These are phyloP conservation scores for Ophiostoma angusticollis DNA, from an alignment of 2,329 filamentous ascomycete genomes.

Conservation along the genomic window DNA sequence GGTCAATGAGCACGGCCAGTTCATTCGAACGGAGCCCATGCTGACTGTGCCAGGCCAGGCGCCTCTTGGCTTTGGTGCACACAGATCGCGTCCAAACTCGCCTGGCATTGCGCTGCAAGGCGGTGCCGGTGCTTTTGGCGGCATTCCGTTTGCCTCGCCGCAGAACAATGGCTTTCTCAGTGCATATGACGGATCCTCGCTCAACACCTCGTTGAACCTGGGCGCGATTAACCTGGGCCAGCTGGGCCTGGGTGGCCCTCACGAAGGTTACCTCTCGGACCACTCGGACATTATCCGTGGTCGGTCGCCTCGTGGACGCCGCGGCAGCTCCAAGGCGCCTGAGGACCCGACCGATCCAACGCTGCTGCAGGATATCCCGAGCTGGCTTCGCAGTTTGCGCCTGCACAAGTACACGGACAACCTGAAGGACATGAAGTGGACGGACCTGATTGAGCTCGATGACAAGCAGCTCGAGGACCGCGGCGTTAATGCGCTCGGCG, in stretches of 20 bases:
- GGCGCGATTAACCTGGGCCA: slow-evolving; percentile 53
- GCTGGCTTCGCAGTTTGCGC: slow-evolving; percentile 86
- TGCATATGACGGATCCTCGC: slow-evolving; percentile 66
- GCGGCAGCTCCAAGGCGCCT: slow-evolving; percentile 92
- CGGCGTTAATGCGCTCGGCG: slow-evolving; percentile 89
- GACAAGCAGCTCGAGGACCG: slow-evolving; percentile 86
- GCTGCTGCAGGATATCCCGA: slow-evolving; percentile 86
- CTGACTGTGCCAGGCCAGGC: slow-evolving; percentile 57
- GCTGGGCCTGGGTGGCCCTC: slow-evolving; percentile 54
- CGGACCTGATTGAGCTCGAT: slow-evolving; percentile 79
- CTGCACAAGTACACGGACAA: slow-evolving; percentile 99
- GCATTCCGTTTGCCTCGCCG: slow-evolving; percentile 66
- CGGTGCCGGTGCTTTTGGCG: slow-evolving; percentile 45
- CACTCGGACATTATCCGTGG: slow-evolving; percentile 85
- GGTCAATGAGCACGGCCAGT: slow-evolving; percentile 86
- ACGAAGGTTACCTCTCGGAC: slow-evolving; percentile 85
- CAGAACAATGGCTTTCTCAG: slow-evolving; percentile 91
- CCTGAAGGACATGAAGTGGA: slow-evolving; percentile 94
- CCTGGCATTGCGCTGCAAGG: slow-evolving; percentile 74
- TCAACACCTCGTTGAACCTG: slow-evolving; percentile 51
- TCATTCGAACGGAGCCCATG: slow-evolving; percentile 74
- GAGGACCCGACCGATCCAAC: slow-evolving; percentile 91
- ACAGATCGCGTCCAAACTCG: slow-evolving; percentile 78
- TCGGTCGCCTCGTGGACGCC: slow-evolving; percentile 78
- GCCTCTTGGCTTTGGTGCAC: slow-evolving; percentile 42